Percentiles rank a stretch among this genome's conserved stretches.
Evolutionary conservation across 179 eudicot genomes (phyloP).

Genomic region (Beta lomatogona): DNA sequence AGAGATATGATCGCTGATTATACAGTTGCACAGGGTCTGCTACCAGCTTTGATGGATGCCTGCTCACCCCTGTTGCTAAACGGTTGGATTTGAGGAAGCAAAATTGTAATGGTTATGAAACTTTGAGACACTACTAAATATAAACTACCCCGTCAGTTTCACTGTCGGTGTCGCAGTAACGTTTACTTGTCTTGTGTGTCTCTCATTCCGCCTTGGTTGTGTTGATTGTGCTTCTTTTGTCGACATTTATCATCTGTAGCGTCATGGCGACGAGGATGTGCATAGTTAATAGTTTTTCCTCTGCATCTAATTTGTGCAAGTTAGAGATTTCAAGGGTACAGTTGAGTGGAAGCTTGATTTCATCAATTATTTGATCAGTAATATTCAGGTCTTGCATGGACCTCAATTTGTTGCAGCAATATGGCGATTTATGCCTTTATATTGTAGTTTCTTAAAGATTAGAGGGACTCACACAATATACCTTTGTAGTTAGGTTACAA

Average conservation of each 20-base stretch:
- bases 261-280: neutral
- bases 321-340: neutral
- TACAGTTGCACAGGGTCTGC: neutral
- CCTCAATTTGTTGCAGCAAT: neutral
- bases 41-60: neutral
- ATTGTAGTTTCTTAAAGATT: neutral
- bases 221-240: neutral
- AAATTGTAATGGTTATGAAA: neutral
- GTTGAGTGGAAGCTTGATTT: neutral
- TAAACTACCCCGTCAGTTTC: neutral
- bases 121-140: neutral
- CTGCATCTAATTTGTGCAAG: neutral
- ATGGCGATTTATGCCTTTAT: neutral
- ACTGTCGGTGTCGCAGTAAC: constrained; percentile 2
- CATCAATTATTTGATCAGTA: neutral
- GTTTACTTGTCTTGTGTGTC: neutral
- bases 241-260: neutral
- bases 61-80: neutral
- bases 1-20: neutral
- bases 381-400: neutral
- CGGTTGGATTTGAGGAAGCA: neutral
- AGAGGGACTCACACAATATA: neutral
- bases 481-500: neutral
- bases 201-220: neutral
- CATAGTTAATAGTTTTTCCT: neutral